Evolutionary conservation across 768 basidiomycete genomes (phyloP), one percentile per base, ranked within the genome.

Genomic region (Pisolithus marmoratus): DNA sequence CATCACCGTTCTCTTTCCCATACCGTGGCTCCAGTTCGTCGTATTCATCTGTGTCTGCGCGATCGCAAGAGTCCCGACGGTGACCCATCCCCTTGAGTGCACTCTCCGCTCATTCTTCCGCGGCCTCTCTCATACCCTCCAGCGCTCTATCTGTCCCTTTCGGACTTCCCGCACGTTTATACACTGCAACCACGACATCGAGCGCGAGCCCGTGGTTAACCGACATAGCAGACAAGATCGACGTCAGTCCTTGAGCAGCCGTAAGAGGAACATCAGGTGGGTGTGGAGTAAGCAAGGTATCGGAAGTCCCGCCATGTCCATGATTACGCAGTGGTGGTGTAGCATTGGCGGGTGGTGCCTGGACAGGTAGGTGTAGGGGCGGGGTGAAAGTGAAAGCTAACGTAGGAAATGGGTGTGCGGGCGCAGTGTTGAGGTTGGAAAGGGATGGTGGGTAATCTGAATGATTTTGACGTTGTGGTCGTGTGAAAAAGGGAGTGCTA

Each of bases 121-220:
- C 72, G 24, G 60, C 68, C 50, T 71, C 58, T 20, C 66, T 67
- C 74, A 74, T 77, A 51, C 58, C 58, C 45, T 55, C 57, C 54
- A 76, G 59, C 38, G 72, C 62, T 42, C 63, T 60, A 48, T 78
- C 76, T 22, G 75, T 67, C 49, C 65, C 62, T 14, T 61, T 52
- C 17, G 82, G 58, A 51, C 65, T 72, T 44, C 63, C 55, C 22
- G 70, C 61, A 1, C 56, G 31, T 8, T 59, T 34, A 54, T 72
- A 78, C 26, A 79, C 66, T 14, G 62, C 61, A 46, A 69, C 63
- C 19, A 78, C 77, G 5, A 77, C 70, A 3, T 68, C 65, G 41
- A 72, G 59, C 14, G 60, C 63, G 52, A 76, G 76, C 15, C 74
- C 74, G 38, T 80, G 76, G 31, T 77, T 75, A 19, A 64, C 58